Evolutionary conservation across 345 rosid species (phyloP).

Genomic region (Eucalyptus shirleyi): DNA sequence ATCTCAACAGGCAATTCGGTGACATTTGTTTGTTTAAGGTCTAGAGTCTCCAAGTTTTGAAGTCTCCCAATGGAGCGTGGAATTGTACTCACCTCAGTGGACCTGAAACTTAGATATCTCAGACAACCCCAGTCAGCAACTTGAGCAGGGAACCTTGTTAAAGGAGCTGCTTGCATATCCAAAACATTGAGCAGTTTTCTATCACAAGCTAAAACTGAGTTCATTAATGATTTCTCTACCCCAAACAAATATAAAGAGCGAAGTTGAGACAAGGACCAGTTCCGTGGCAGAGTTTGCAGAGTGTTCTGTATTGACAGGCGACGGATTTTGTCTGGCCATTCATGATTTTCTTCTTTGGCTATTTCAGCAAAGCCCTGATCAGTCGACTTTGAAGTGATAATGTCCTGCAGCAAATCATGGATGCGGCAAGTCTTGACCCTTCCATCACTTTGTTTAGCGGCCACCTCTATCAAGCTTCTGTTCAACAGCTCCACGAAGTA

Average conservation of each 20-base stretch:
- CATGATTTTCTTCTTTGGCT: neutral
- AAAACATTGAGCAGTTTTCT: neutral
- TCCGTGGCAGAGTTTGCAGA: neutral
- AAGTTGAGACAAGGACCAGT: slow-evolving; percentile 1
- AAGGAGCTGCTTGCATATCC: neutral
- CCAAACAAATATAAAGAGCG: slow-evolving; percentile 11
- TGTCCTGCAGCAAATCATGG: neutral
- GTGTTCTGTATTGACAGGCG: slow-evolving; percentile 22
- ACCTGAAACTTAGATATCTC: slow-evolving; percentile 23
- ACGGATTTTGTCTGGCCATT: slow-evolving; percentile 18
- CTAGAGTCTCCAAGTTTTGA: slow-evolving; percentile 24
- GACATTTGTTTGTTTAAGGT: slow-evolving; percentile 23
- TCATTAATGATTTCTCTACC: neutral
- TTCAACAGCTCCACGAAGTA: neutral
- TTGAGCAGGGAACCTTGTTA: slow-evolving; percentile 13
- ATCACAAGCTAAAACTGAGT: neutral
- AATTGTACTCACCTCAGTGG: slow-evolving; percentile 11
- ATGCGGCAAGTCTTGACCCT: neutral
- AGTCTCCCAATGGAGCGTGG: slow-evolving; percentile 22
- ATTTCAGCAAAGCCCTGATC: slow-evolving; percentile 6
- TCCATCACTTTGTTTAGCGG: neutral
- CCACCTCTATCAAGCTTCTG: neutral
- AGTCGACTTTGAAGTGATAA: neutral
- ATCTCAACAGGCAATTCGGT: slow-evolving; percentile 18
- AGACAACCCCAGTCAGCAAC: slow-evolving; percentile 6